phyloP scores from a whole-genome alignment of 768 basidiomycete genomes.

The Lactarius hengduanensis region DNA sequence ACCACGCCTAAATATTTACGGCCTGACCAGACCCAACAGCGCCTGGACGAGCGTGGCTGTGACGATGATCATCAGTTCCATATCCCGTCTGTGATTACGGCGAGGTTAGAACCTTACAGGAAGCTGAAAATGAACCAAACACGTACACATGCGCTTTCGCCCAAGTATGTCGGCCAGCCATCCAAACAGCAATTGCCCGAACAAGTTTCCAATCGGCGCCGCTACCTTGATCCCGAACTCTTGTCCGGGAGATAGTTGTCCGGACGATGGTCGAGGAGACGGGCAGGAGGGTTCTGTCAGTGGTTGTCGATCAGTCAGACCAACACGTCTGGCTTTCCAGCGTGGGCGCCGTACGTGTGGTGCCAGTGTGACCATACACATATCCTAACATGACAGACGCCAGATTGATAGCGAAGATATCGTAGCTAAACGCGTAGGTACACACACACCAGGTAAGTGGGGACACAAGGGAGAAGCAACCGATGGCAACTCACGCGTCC shows the following conservation, averaged over 20 bases:
- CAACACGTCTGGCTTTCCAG: not conserved
- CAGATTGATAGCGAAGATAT: constrained; percentile 89
- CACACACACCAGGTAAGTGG: too few species aligned
- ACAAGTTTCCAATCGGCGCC: constrained; percentile 41
- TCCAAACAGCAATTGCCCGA: constrained; percentile 45
- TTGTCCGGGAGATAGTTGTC: not conserved
- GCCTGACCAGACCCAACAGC: constrained; percentile 62
- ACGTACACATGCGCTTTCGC: constrained; percentile 57
- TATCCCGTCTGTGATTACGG: constrained; percentile 49
- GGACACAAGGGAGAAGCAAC: not conserved
- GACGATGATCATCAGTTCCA: constrained; percentile 82
- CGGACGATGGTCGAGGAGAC: not conserved
- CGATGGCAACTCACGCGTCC: constrained; percentile 54
- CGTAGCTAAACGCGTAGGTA: constrained; percentile 48
- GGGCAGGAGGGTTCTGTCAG: not conserved
- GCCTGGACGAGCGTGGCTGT: constrained; percentile 78
- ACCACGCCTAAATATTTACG: constrained; percentile 65
- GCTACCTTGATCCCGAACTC: constrained; percentile 45
- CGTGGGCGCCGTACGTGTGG: constrained; percentile 6
- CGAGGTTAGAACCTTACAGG: not conserved
- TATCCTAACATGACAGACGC: constrained; percentile 80
- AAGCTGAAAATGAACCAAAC: constrained; percentile 33
- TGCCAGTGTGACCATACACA: constrained; percentile 53
- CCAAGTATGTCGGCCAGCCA: constrained; percentile 46
- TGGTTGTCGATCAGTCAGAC: not conserved